Evolutionary conservation across 2,329 filamentous ascomycete species (phyloP).

Genomic region (Colletotrichum cordylinicola): DNA sequence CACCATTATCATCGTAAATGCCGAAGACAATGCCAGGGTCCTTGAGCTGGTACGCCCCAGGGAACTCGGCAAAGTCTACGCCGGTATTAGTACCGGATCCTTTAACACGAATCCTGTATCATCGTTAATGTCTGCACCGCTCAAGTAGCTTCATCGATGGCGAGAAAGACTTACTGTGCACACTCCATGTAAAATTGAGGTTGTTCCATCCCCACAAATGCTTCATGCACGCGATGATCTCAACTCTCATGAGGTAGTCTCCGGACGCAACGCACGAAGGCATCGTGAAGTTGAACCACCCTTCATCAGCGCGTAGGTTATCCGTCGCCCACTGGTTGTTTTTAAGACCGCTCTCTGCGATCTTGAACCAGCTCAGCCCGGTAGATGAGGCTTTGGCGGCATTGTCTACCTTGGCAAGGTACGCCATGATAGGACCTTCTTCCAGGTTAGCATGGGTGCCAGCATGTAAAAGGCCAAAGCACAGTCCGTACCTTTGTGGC

Average conservation of each 20-base stretch:
- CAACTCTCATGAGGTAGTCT: slow-evolving; percentile 46
- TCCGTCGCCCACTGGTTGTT: slow-evolving; percentile 33
- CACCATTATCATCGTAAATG: slow-evolving; percentile 31
- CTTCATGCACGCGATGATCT: slow-evolving; percentile 46
- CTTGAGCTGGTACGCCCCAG: slow-evolving; percentile 37
- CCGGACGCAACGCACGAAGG: slow-evolving; percentile 42
- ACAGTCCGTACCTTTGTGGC: slow-evolving; percentile 44
- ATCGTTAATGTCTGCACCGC: slow-evolving; percentile 25
- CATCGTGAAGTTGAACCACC: slow-evolving; percentile 40
- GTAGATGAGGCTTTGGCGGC: slow-evolving; percentile 42
- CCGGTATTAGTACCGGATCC: slow-evolving; percentile 31
- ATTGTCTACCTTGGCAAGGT: slow-evolving; percentile 53
- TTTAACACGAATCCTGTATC: slow-evolving; percentile 37
- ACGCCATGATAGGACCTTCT: slow-evolving; percentile 51
- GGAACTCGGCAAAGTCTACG: slow-evolving; percentile 36
- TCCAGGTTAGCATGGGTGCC: background rate
- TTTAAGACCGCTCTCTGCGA: slow-evolving; percentile 44
- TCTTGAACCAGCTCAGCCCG: slow-evolving; percentile 55
- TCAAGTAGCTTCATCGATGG: background rate
- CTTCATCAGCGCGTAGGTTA: slow-evolving; percentile 17
- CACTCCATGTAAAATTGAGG: slow-evolving; percentile 30
- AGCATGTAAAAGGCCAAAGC: background rate
- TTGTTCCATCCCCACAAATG: slow-evolving; percentile 4
- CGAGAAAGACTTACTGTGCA: slow-evolving; percentile 24
- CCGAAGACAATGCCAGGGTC: slow-evolving; percentile 38